These are phyloP conservation scores for Paracoccidioides brasiliensis DNA, from an alignment of 2,329 filamentous ascomycete genomes.

Conservation along the genomic window DNA sequence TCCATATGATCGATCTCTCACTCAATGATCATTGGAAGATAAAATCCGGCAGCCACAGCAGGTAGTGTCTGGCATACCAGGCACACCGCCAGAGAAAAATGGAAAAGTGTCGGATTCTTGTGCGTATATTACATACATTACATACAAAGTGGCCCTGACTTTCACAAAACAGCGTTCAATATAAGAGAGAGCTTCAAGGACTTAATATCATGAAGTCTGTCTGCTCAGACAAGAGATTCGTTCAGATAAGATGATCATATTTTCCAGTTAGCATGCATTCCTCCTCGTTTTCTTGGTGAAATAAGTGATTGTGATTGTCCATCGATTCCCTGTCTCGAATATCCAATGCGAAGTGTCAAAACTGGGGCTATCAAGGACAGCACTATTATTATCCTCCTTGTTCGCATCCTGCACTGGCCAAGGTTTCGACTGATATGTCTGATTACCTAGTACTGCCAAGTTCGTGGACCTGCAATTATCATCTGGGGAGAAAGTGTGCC, in stretches of 20 bases:
- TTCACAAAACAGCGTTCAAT: too few species aligned
- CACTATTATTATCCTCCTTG: background rate
- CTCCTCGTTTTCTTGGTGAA: too few species aligned
- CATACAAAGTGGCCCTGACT: too few species aligned
- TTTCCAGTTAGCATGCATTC: too few species aligned
- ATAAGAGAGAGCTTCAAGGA: too few species aligned
- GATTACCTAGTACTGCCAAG: background rate
- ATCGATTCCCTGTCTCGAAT: background rate
- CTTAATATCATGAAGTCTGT: too few species aligned
- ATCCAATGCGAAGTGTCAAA: background rate
- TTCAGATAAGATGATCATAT: too few species aligned
- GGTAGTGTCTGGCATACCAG: background rate
- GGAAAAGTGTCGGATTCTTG: background rate
- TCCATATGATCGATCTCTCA: too few species aligned
- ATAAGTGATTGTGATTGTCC: background rate
- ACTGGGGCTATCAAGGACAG: background rate
- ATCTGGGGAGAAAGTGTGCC: background rate
- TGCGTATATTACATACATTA: background rate
- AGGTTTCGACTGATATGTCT: background rate
- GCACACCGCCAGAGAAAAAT: background rate
- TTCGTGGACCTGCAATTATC: background rate
- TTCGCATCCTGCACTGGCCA: background rate
- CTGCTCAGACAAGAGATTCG: too few species aligned
- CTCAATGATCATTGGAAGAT: background rate
- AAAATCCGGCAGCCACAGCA: too few species aligned